Conservation (phyloP, 2,329 filamentous ascomycete species). For the Aspergillus chevalieri region DNA sequence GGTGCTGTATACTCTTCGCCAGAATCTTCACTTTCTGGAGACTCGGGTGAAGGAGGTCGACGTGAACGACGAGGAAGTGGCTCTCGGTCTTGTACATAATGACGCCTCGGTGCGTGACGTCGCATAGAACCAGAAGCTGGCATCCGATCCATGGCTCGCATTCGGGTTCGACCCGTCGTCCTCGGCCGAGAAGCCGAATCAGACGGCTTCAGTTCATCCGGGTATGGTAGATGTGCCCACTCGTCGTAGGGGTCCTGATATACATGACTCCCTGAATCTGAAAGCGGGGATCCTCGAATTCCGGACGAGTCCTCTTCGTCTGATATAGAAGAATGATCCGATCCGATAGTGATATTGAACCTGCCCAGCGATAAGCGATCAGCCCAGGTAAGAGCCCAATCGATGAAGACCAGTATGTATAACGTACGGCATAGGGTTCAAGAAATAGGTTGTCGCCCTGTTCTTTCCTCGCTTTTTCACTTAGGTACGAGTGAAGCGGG, state of each 20-base stretch:
- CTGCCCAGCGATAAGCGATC: constrained; percentile 19
- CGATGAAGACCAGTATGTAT: not conserved
- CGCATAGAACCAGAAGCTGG: constrained; percentile 31
- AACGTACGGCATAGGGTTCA: constrained; percentile 17
- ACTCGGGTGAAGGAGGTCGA: constrained; percentile 45
- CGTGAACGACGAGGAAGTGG: constrained; percentile 32
- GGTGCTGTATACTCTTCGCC: constrained; percentile 54
- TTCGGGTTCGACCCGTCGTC: constrained; percentile 35
- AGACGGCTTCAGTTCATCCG: constrained; percentile 43
- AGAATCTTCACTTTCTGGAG: constrained; percentile 59
- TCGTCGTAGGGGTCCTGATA: constrained; percentile 33
- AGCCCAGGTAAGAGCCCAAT: constrained; percentile 2
- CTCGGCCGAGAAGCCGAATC: constrained; percentile 42
- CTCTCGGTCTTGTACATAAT: constrained; percentile 32
- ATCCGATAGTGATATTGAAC: constrained; percentile 39
- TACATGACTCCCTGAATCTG: constrained; percentile 35
- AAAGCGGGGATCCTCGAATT: constrained; percentile 39
- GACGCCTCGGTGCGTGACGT: constrained; percentile 33
- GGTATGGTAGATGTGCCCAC: constrained; percentile 37
- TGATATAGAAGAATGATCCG: constrained; percentile 33
- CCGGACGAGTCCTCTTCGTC: constrained; percentile 43
- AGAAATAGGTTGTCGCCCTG: not conserved
- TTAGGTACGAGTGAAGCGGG: not conserved
- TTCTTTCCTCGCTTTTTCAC: not conserved
- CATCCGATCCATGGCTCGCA: constrained; percentile 33